Base-by-base conservation (phyloP, 768 basidiomycete genomes). In the Scleroderma bovista region DNA sequence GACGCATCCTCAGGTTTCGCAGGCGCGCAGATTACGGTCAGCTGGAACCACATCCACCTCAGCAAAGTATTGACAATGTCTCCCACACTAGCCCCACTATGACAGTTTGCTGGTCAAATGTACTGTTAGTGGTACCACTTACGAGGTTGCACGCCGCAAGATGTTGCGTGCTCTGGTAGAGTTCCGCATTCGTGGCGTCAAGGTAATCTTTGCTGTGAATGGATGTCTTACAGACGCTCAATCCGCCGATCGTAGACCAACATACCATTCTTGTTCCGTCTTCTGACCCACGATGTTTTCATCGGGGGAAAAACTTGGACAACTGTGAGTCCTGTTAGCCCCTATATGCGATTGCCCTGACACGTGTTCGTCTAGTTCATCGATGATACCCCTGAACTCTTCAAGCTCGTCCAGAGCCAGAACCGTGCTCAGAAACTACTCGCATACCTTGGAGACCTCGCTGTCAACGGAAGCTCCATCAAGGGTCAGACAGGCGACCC, bases 161-260 rank as follows among this genome's bases (percentile, higher is more conserved):
- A 98, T 98, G 93, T 82, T 99, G 48, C 90, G 96, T 59, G 95
- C 96, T 31, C 81, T 99, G n/a, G 93, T 99, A 42, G 96, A 99
- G 67, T 99, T 98, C 85, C 89, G 96, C 61, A 98, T 99, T 59
- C 92, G 96, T 57, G 96, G 96, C 60, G 93, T 97, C 70, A 97
- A 97, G 83, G 90, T 84, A 38, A 10, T 16, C 3, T 23, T 9
- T 29, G 16, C 40, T 51, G 34, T 36, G 34, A 17, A 44, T 11
- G 33, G 17, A 26, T 32, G 19, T 29, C 26, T 5, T 29, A 29
- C 26, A 17, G 11, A 12, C 22, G 26, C 13, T 36, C 53, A 8
- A 61, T 12, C 12, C 36, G 8, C 19, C 26, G 6, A 47, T 29
- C 36, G 7, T 53, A 94, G 92, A 99, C 96, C 58, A 98, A 98